These are phyloP conservation scores for Durusdinium trenchii DNA, from an alignment of 73 alveolate genomes.

Conservation along the genomic window DNA sequence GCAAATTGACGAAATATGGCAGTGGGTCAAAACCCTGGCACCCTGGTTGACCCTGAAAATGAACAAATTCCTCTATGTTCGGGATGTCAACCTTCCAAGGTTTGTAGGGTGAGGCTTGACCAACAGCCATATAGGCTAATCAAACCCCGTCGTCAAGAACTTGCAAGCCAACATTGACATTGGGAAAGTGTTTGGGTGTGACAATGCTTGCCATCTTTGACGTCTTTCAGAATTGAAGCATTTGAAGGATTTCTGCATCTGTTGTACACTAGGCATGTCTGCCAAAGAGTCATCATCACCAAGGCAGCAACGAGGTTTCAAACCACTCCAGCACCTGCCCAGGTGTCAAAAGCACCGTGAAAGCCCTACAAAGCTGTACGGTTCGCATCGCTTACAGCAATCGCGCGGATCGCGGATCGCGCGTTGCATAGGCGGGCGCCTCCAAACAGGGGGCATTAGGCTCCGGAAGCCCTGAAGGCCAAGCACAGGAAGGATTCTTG, in stretches of 20 bases:
- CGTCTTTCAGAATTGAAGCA: background rate
- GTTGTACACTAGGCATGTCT: background rate
- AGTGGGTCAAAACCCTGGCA: too few relatives aligned
- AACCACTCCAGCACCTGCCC: slow-evolving; percentile 76
- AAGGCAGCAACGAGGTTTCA: slow-evolving; percentile 63
- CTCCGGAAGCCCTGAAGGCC: slow-evolving; percentile 74
- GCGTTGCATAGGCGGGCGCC: background rate
- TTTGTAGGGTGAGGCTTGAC: too few relatives aligned
- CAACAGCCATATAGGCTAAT: too few relatives aligned
- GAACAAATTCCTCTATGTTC: too few relatives aligned
- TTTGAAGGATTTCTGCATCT: too few relatives aligned
- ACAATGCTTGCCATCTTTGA: background rate
- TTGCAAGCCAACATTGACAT: too few relatives aligned
- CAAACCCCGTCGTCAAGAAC: too few relatives aligned
- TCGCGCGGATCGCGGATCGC: background rate
- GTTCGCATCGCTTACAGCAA: background rate
- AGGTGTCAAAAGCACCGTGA: too few relatives aligned
- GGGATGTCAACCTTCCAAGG: too few relatives aligned
- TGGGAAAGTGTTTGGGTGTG: too few relatives aligned
- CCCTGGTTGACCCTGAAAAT: too few relatives aligned
- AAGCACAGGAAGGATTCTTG: slow-evolving; percentile 74
- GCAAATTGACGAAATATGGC: too few relatives aligned
- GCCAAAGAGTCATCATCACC: background rate
- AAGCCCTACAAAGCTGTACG: background rate
- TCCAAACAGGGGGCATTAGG: slow-evolving; percentile 81